phyloP scores from a whole-genome alignment of 2,329 filamentous ascomycete genomes.

The Aureobasidium sp. region DNA sequence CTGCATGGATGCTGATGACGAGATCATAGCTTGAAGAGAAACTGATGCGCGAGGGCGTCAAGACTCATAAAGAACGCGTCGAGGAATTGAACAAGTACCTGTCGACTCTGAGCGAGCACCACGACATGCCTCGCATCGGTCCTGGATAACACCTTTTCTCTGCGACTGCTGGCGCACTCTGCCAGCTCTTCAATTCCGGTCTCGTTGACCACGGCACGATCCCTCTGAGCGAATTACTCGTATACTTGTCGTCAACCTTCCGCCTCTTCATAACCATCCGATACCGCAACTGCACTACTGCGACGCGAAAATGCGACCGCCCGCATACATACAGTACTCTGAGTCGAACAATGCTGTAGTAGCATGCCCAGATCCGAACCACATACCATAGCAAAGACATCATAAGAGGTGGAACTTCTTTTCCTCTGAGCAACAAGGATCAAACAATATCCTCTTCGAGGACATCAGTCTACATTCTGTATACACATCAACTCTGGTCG shows the following conservation, averaged over 20 bases:
- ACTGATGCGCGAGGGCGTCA: constrained; percentile 74
- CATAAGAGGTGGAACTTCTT: neutral
- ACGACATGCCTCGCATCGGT: constrained; percentile 72
- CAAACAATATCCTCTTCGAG: neutral
- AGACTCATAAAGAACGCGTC: constrained; percentile 94
- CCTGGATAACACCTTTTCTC: constrained; percentile 40
- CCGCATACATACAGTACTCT: neutral
- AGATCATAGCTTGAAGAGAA: constrained; percentile 63
- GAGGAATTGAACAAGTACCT: constrained; percentile 94
- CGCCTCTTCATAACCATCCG: neutral
- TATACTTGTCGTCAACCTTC: neutral
- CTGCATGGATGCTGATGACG: neutral
- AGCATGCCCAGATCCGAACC: neutral
- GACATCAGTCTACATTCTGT: neutral
- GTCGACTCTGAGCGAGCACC: constrained; percentile 86
- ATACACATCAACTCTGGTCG: neutral
- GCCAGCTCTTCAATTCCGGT: neutral
- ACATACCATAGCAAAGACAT: neutral
- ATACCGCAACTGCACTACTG: neutral
- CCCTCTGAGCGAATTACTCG: neutral
- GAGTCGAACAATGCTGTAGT: neutral
- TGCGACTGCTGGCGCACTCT: neutral
- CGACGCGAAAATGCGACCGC: neutral
- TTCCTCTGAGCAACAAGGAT: neutral
- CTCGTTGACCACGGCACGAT: neutral